Conservation (phyloP, 1,139 yeast species). For the Blastobotrys ciferrii region DNA sequence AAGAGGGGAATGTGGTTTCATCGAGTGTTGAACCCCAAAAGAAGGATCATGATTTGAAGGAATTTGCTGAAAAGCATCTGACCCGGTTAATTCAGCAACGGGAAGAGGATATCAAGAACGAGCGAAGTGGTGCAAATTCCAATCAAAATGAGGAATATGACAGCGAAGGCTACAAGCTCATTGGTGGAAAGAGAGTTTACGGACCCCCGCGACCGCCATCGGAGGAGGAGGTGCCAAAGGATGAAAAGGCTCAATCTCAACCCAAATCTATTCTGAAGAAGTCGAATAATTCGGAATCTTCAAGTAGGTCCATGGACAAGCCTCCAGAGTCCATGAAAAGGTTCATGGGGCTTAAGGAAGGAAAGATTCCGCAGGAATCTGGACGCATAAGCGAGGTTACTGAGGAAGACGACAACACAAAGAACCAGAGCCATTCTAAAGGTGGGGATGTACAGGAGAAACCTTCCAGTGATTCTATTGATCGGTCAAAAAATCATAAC, state of each 20-base stretch:
- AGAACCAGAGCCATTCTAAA: too few species aligned
- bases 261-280: constrained; percentile 16
- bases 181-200: constrained; percentile 16
- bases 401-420: neutral
- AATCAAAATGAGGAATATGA: neutral
- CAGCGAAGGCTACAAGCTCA: neutral
- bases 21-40: constrained; percentile 31
- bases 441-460: too few species aligned
- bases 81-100: constrained; percentile 9
- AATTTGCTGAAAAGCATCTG: constrained; percentile 19
- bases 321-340: constrained; percentile 2
- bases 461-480: too few species aligned
- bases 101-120: constrained; percentile 13
- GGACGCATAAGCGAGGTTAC: constrained; percentile 4
- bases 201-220: constrained; percentile 23
- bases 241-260: constrained; percentile 6
- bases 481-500: too few species aligned
- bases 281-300: neutral
- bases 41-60: constrained; percentile 25
- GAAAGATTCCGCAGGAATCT: neutral
- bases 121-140: neutral
- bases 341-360: neutral
- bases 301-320: neutral
- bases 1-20: constrained; percentile 61
- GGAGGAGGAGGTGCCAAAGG: constrained; percentile 9